Evolutionary conservation across 192 early-diverging fungal genomes (phyloP).

Genomic region (Coemansia sp.): DNA sequence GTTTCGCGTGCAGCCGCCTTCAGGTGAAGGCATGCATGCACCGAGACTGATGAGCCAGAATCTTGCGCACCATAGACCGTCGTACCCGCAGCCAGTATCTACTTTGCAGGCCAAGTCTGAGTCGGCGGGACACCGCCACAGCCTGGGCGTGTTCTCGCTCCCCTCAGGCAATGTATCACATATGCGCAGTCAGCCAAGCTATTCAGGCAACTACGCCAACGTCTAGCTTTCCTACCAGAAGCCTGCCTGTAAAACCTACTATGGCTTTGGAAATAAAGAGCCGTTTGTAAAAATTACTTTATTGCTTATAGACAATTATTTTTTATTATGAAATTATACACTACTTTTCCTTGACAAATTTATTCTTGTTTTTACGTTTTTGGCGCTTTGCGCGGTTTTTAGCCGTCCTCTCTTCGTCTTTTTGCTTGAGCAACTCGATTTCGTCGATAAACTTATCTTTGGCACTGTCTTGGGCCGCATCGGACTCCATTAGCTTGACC

Average conservation of each 20-base stretch:
- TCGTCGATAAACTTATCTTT: constrained; percentile 62
- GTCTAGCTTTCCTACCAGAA: neutral
- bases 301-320: neutral
- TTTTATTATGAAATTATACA: neutral
- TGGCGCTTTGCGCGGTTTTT: constrained; percentile 86
- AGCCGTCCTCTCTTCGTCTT: constrained; percentile 81
- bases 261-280: constrained; percentile 1
- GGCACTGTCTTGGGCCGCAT: constrained; percentile 57
- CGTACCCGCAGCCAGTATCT: constrained; percentile 6
- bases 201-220: constrained; percentile 6
- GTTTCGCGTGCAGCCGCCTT: constrained; percentile 4
- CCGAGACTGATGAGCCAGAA: neutral
- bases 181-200: constrained; percentile 21
- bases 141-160: constrained; percentile 13
- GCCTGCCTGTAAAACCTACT: constrained; percentile 7
- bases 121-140: constrained; percentile 12
- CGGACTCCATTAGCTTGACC: constrained; percentile 72
- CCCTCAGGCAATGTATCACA: constrained; percentile 14
- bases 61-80: neutral
- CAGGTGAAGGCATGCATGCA: neutral
- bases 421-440: constrained; percentile 60
- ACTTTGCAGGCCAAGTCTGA: neutral
- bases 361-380: constrained; percentile 64
- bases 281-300: neutral
- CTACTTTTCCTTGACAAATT: constrained; percentile 41